These are phyloP conservation scores for Alisma plantagoaquatica DNA, from an alignment of 106 monocot species.

Conservation along the genomic window DNA sequence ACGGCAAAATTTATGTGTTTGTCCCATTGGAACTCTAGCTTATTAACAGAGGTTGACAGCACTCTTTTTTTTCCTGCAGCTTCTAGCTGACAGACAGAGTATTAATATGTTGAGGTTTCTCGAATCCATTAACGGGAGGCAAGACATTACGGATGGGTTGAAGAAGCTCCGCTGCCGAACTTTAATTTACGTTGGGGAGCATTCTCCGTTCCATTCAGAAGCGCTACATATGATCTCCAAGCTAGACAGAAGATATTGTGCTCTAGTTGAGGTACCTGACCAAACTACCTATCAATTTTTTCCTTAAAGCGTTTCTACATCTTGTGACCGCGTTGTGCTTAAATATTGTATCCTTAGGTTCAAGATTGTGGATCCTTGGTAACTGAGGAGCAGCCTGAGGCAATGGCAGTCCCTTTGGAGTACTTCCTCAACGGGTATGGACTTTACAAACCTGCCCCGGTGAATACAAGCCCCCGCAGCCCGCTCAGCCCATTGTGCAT, in stretches of 20 bases:
- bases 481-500: slow-evolving; percentile 65
- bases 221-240: slow-evolving; percentile 60
- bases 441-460: slow-evolving; percentile 34
- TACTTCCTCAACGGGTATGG: slow-evolving; percentile 55
- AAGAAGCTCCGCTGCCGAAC: slow-evolving; percentile 42
- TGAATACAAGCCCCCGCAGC: slow-evolving; percentile 44
- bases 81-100: slow-evolving; percentile 46
- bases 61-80: too few relatives aligned
- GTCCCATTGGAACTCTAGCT: too few relatives aligned
- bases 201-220: slow-evolving; percentile 63
- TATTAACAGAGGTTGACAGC: too few relatives aligned
- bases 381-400: slow-evolving; percentile 74
- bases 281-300: background rate
- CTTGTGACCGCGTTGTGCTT: background rate
- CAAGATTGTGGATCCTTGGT: slow-evolving; percentile 75
- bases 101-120: slow-evolving; percentile 53
- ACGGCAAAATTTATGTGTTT: background rate
- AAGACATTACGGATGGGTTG: slow-evolving; percentile 49
- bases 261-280: slow-evolving; percentile 50
- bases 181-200: slow-evolving; percentile 63
- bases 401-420: slow-evolving; percentile 67
- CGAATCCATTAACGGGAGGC: slow-evolving; percentile 55
- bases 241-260: slow-evolving; percentile 62
- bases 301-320: background rate
- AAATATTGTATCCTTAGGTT: slow-evolving; percentile 11